Evolutionary conservation across 2,329 filamentous ascomycete genomes (phyloP), one percentile per base, ranked within the genome.

Genomic region (Fusarium ambrosium): DNA sequence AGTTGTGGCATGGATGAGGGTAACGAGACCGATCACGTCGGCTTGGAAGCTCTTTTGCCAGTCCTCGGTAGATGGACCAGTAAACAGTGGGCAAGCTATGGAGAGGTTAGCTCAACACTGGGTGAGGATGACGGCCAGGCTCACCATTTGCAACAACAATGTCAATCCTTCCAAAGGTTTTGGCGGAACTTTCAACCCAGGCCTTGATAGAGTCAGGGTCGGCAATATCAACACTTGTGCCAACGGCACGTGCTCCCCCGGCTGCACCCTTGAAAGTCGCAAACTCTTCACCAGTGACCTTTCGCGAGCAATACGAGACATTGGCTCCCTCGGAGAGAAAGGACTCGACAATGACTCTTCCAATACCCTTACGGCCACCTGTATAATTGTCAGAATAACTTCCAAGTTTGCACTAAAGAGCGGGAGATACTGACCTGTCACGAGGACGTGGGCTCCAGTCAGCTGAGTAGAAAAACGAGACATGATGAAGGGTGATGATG

Each of bases 311-410:
- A 6, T 78, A 80, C 2, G 78, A 80, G 4, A 80, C 79, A 22
- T 80, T 79, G 14, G 76, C 78, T 7, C 78, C 76, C 34, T 79
- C 78, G n/a, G 48, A 22, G 13, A 80, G 69, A 11, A 80, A 74
- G 1, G 39, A 36, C 36, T 80, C 68, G 0, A 74, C 76, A 1
- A 77, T 75, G 2, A 67, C 74, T 41, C 55, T 76, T 0, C 78
- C 78, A n/a, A 80, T 76, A 3, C 78, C 78, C 29, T 80, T 80
- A 6, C 68, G 71, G 0, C 79, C 79, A 9, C 78, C 76, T 78
- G 20, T 0, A 43, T 11, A 5, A n/a, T 10, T 34, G 16, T 51
- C 10, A 22, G 22, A 29, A 69, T 24, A 63, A 14, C 13, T 11
- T 22, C 64, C 20, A 63, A 24, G 16, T 4, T 29, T 2, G 36